Evolutionary conservation across 371 early-diverging fungal species (phyloP).

Genomic region (Dipsacomyces acuminosporus): DNA sequence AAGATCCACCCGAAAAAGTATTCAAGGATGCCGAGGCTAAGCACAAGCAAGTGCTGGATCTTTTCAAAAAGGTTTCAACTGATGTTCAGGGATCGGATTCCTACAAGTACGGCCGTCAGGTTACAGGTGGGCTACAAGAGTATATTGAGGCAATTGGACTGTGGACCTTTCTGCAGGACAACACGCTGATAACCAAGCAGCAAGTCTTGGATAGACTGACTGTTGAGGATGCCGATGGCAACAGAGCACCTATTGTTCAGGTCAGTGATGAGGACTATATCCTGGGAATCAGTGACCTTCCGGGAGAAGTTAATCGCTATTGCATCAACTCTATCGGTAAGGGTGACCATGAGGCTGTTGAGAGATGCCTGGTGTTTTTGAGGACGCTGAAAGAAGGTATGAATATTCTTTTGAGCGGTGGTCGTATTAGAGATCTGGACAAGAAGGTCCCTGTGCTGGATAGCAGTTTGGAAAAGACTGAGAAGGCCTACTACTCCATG

Average conservation of each 20-base stretch:
- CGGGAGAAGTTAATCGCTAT: slow-evolving; percentile 56
- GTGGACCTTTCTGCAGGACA: slow-evolving; percentile 37
- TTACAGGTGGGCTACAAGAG: slow-evolving; percentile 42
- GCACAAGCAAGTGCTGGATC: slow-evolving; percentile 31
- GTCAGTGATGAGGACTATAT: slow-evolving; percentile 48
- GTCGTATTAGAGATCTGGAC: slow-evolving; percentile 14
- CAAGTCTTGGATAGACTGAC: slow-evolving; percentile 38
- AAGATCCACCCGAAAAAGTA: slow-evolving; percentile 19
- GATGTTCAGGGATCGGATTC: slow-evolving; percentile 49
- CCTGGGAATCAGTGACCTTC: slow-evolving; percentile 52
- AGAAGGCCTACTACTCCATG: slow-evolving; percentile 41
- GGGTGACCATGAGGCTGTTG: slow-evolving; percentile 44
- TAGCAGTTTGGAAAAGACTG: slow-evolving; percentile 49
- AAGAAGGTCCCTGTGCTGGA: slow-evolving; percentile 48
- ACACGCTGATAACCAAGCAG: slow-evolving; percentile 35
- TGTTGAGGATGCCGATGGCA: not conserved
- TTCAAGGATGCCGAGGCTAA: slow-evolving; percentile 43
- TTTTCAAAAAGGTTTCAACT: slow-evolving; percentile 31
- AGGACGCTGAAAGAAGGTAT: slow-evolving; percentile 41
- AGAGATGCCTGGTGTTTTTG: slow-evolving; percentile 41
- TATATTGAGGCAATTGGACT: slow-evolving; percentile 51
- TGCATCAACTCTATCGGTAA: slow-evolving; percentile 50
- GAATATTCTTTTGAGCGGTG: slow-evolving; percentile 12
- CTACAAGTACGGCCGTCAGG: slow-evolving; percentile 34
- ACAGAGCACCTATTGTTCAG: slow-evolving; percentile 8